A percentile compares a stretch with the other conserved stretches of the same genome.
phyloP scores from a whole-genome alignment of 192 early-diverging fungal genomes.

The Linnemannia elongata region DNA sequence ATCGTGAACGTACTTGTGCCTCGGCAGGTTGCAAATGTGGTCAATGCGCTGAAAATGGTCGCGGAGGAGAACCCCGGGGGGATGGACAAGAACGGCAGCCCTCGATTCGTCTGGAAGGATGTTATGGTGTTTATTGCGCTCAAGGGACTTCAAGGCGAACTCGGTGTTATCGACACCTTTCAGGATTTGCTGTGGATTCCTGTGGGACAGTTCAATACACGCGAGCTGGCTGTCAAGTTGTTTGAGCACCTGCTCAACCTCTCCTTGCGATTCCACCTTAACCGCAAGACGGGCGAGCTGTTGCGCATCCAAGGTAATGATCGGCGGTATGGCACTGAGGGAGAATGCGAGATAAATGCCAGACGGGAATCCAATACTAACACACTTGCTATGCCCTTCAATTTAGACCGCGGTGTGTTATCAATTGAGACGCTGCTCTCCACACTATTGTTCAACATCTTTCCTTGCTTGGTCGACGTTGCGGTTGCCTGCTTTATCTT shows the following conservation, averaged over 20 bases:
- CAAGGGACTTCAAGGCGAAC: constrained; percentile 62
- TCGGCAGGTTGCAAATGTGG: constrained; percentile 81
- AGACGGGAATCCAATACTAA: not conserved
- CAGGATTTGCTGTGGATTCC: constrained; percentile 90
- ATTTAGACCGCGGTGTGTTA: constrained; percentile 74
- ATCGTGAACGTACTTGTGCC: constrained; percentile 88
- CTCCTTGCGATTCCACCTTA: constrained; percentile 93
- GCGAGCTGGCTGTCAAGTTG: constrained; percentile 81
- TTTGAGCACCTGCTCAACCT: constrained; percentile 90
- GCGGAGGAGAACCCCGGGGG: not conserved
- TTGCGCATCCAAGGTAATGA: constrained; percentile 80
- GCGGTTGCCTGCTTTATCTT: constrained; percentile 80
- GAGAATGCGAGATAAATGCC: no score
- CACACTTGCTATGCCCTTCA: not conserved
- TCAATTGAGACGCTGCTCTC: constrained; percentile 81
- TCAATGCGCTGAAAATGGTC: constrained; percentile 72
- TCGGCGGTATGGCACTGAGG: not conserved
- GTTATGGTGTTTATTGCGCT: constrained; percentile 51
- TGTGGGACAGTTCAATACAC: constrained; percentile 74
- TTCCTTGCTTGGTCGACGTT: constrained; percentile 90
- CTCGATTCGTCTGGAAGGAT: constrained; percentile 56
- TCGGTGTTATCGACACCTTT: constrained; percentile 75
- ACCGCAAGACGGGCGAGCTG: constrained; percentile 95
- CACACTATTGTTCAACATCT: constrained; percentile 87
- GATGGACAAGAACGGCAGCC: constrained; percentile 45